phyloP scores from a whole-genome alignment of 2,329 filamentous ascomycete species.

The Hypomyces perniciosus region DNA sequence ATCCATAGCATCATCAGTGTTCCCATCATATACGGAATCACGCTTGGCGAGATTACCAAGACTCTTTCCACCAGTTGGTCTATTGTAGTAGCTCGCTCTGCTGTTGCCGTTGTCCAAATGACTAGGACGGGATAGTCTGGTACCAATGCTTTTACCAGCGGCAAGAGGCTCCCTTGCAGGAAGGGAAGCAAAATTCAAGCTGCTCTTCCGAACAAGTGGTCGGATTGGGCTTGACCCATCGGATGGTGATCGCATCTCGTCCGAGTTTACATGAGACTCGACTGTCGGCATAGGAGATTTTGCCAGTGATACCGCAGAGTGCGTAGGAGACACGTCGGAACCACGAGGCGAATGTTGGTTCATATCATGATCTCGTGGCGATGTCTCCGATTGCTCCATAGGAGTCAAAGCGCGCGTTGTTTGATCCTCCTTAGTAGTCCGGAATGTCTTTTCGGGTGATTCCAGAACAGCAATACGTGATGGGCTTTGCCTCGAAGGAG shows the following conservation, averaged over 20 bases:
- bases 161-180: constrained; percentile 84
- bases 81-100: constrained; percentile 68
- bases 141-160: constrained; percentile 75
- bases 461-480: constrained; percentile 23
- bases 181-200: constrained; percentile 86
- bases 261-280: constrained; percentile 2
- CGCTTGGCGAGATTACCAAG: constrained; percentile 47
- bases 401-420: constrained; percentile 19
- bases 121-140: constrained; percentile 67
- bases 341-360: constrained; percentile 7
- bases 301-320: background rate
- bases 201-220: constrained; percentile 82
- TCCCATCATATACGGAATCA: constrained; percentile 38
- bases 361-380: constrained; percentile 7
- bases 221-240: constrained; percentile 69
- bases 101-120: constrained; percentile 66
- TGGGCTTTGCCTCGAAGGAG: constrained; percentile 18
- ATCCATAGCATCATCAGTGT: constrained; percentile 52
- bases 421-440: constrained; percentile 42
- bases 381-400: background rate
- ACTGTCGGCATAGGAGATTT: background rate
- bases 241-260: constrained; percentile 52
- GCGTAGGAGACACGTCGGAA: background rate
- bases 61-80: constrained; percentile 68
- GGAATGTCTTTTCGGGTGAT: constrained; percentile 34